phyloP scores from a whole-genome alignment of 768 basidiomycete genomes.

The Gautieria morchelliformis region DNA sequence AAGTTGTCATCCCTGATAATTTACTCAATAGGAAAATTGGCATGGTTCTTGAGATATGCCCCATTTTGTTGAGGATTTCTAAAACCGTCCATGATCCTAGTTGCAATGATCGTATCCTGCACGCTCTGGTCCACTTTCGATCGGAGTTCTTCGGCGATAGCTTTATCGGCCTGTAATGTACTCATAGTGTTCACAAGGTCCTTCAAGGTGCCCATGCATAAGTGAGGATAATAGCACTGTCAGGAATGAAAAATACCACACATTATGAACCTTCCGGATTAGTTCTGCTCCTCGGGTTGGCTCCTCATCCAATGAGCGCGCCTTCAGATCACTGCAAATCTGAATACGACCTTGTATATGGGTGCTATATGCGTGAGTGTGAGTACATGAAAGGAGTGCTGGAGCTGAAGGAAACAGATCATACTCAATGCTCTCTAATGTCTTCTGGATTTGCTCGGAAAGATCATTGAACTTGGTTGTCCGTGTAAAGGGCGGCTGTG shows the following conservation, averaged over 20 bases:
- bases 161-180: constrained; percentile 55
- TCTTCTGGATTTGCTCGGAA: constrained; percentile 55
- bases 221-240: neutral
- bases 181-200: constrained; percentile 55
- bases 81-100: constrained; percentile 70
- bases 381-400: neutral
- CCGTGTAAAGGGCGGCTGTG: constrained; percentile 27
- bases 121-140: constrained; percentile 68
- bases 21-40: constrained; percentile 75
- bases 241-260: constrained; percentile 16
- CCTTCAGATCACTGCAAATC: constrained; percentile 70
- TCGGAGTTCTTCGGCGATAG: constrained; percentile 61
- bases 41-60: constrained; percentile 64
- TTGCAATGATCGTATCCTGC: constrained; percentile 71
- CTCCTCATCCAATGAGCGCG: constrained; percentile 67
- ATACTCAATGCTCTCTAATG: constrained; percentile 65
- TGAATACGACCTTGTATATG: constrained; percentile 72
- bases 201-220: constrained; percentile 25
- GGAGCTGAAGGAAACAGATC: neutral
- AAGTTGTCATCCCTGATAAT: constrained; percentile 17
- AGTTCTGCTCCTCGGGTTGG: constrained; percentile 63
- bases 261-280: constrained; percentile 60
- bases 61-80: constrained; percentile 64
- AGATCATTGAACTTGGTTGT: constrained; percentile 78
- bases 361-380: constrained; percentile 28